Evolutionary conservation across 805 yeast genomes (phyloP).

Genomic region (Saccharomycopsis oosterbeekiorum): DNA sequence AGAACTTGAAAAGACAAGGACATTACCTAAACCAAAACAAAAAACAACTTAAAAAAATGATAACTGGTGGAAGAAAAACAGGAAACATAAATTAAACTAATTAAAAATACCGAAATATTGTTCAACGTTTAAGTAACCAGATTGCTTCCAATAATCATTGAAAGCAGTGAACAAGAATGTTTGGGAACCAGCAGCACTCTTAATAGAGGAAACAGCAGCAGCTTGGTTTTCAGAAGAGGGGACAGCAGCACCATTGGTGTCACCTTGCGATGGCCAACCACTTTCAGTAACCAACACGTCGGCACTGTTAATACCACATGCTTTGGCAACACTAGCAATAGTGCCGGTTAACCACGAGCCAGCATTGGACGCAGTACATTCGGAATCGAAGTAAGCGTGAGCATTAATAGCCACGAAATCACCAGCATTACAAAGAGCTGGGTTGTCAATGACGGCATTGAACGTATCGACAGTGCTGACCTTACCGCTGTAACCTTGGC

Average conservation of each 20-base stretch:
- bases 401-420: conserved; percentile 54
- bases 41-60: not conserved
- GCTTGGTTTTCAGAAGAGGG: conserved; percentile 45
- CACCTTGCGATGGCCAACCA: conserved; percentile 60
- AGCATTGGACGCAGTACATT: conserved; percentile 38
- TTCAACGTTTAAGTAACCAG: conserved; percentile 50
- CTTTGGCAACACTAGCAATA: conserved; percentile 31
- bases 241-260: conserved; percentile 42
- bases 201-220: conserved; percentile 41
- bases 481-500: conserved; percentile 37
- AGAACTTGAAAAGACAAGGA: too few relatives aligned
- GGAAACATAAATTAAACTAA: not conserved
- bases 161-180: conserved; percentile 51
- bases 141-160: conserved; percentile 54
- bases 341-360: conserved; percentile 44
- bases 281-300: conserved; percentile 43
- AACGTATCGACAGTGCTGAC: conserved; percentile 52
- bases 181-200: conserved; percentile 34
- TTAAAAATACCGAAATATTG: conserved; percentile 57
- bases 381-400: conserved; percentile 54
- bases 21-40: not conserved
- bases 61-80: not conserved
- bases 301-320: conserved; percentile 35
- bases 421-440: conserved; percentile 38
- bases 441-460: conserved; percentile 40